Percentiles rank a stretch among this genome's conserved stretches.
Evolutionary conservation across 805 yeast genomes (phyloP).

Genomic region (Grigorovia humatica): DNA sequence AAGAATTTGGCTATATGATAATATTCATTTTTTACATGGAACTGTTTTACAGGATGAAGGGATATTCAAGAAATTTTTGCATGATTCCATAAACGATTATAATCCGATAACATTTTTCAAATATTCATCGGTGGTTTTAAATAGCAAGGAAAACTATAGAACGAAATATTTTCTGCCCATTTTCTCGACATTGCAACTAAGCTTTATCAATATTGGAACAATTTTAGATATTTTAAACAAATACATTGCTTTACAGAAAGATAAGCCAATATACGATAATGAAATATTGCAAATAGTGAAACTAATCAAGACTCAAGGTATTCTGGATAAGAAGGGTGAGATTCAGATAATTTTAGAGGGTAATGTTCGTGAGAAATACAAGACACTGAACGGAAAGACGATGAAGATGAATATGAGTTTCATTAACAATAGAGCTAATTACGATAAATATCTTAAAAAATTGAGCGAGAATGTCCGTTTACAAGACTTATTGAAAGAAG

Average conservation of each 20-base stretch:
- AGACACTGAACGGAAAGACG: neutral
- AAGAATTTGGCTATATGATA: conserved; percentile 15
- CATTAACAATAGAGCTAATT: neutral
- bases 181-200: conserved; percentile 3
- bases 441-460: neutral
- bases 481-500: neutral
- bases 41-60: conserved; percentile 8
- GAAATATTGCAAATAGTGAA: conserved; percentile 18
- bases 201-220: conserved; percentile 15
- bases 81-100: conserved; percentile 10
- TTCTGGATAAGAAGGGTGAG: conserved; percentile 1
- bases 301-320: conserved; percentile 19
- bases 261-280: conserved; percentile 9
- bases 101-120: conserved; percentile 14
- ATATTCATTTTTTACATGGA: neutral
- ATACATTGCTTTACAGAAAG: conserved; percentile 8
- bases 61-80: conserved; percentile 14
- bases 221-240: conserved; percentile 16
- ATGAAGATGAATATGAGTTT: neutral
- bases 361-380: neutral
- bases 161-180: conserved; percentile 11
- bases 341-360: neutral
- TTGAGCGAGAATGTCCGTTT: neutral
- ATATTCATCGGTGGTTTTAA: conserved; percentile 18
- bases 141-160: conserved; percentile 11